Base-by-base conservation (phyloP, 306 rosid species). In the Prunus mume region DNA sequence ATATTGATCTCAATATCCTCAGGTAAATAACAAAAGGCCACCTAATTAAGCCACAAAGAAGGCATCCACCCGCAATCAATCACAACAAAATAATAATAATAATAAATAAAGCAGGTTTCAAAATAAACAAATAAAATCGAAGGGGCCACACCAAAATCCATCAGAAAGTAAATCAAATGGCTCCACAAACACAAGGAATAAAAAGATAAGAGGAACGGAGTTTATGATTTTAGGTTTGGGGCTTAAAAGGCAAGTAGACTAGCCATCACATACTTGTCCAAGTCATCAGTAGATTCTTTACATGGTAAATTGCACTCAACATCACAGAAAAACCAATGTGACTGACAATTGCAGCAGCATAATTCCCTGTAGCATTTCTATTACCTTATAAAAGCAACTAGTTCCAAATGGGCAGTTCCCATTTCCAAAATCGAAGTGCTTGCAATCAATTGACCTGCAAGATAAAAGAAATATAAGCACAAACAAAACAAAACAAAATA, bases 341-440 rank as follows among this genome's bases (percentile, higher is more conserved):
- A 67, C 68, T 41, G 34, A 58, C 55, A 24, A 14, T 3, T 20
- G 9, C 55, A 73, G 56, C 57, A 24, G 68, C n/a, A 28, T 22
- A 75, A 4, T n/a, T 28, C 51, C 25, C 46, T 32, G 27, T 34
- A 72, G 22, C 20, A 72, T 20, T 54, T 72, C 45, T 46, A 52
- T 78, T 90, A 95, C 98, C 98, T 88, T 96, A 87, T 96, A 96
- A 87, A 96, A 96, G 80, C 99, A 96, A 78, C 98, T 96, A 65
- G 88, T 84, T 66, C 99, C 99, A 50, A 96, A 96, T 43, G 99
- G 99, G 87, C 99, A 91, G 89, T 80, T 92, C 80, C 97, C 97
- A 74, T 92, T 86, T 46, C 99, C 99, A 84, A 96, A 92, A 86
- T 91, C 96, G 32, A 96, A 96, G 87, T 96, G 99, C 85, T 87